Conservation (phyloP, 305 asterid species). For the Fraxinus nigra region DNA sequence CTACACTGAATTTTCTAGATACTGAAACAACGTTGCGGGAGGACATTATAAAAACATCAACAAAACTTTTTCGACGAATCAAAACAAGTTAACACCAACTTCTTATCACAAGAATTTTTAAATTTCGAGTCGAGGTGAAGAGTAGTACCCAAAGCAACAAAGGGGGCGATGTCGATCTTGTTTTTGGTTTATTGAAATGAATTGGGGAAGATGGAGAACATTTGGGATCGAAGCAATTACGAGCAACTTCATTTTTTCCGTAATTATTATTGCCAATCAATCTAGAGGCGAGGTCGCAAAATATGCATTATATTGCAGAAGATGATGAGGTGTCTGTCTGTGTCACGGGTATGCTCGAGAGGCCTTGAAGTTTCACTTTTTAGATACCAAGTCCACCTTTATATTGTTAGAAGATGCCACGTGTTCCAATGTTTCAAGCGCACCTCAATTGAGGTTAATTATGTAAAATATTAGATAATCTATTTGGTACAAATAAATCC, state of each 20-base stretch:
- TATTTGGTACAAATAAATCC: too few relatives aligned
- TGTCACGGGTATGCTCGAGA: not conserved
- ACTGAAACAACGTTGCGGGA: not conserved
- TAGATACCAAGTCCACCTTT: too few relatives aligned
- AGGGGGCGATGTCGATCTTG: conserved; percentile 19
- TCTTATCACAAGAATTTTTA: not conserved
- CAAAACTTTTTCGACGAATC: not conserved
- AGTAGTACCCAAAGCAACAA: conserved; percentile 34
- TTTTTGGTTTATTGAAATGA: conserved; percentile 10
- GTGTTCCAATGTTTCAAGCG: too few relatives aligned
- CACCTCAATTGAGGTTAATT: too few relatives aligned
- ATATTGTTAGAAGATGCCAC: too few relatives aligned
- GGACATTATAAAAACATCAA: not conserved
- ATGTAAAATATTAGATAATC: too few relatives aligned
- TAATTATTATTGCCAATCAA: not conserved
- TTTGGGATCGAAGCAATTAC: conserved; percentile 23
- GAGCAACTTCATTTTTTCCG: conserved; percentile 34
- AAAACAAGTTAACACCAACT: not conserved
- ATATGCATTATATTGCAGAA: not conserved
- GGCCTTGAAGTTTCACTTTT: not conserved
- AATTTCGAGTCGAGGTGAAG: not conserved
- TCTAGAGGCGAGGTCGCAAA: not conserved
- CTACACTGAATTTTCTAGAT: not conserved
- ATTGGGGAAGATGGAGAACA: conserved; percentile 16
- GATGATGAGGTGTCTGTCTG: not conserved